Evolutionary conservation across 495 filamentous ascomycete genomes (phyloP).

Genomic region (Neurospora sp.): DNA sequence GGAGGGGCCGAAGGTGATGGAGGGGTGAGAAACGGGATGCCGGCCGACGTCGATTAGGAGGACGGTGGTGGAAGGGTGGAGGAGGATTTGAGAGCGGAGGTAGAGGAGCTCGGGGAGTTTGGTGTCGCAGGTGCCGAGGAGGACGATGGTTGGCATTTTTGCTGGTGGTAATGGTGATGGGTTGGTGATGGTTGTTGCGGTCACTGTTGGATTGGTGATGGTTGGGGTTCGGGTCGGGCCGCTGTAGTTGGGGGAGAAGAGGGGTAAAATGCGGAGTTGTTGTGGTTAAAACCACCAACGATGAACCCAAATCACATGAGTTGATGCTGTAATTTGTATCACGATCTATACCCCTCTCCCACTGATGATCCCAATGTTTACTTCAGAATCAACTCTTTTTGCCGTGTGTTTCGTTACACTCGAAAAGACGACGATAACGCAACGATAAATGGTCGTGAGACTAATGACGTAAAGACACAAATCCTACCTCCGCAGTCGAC

Average conservation of each 20-base stretch:
- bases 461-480: neutral
- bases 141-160: constrained; percentile 36
- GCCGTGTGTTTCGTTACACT: neutral
- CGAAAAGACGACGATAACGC: neutral
- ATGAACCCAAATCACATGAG: neutral
- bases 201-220: neutral
- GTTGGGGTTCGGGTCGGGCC: neutral
- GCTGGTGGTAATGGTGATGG: neutral
- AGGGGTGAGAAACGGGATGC: constrained; percentile 24
- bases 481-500: neutral
- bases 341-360: neutral
- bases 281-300: neutral
- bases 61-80: constrained; percentile 16
- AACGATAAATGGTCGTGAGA: neutral
- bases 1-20: constrained; percentile 37
- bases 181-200: neutral
- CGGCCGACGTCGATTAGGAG: constrained; percentile 50
- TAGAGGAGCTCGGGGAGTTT: constrained; percentile 53
- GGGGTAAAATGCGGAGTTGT: neutral
- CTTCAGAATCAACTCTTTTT: neutral
- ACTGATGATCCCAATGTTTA: neutral
- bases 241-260: neutral
- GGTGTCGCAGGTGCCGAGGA: constrained; percentile 61
- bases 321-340: neutral
- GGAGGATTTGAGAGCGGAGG: constrained; percentile 37